Percentiles rank a stretch among this genome's conserved stretches.
Conservation (phyloP, 73 alveolate species). For the Paramecium octaurelia region DNA sequence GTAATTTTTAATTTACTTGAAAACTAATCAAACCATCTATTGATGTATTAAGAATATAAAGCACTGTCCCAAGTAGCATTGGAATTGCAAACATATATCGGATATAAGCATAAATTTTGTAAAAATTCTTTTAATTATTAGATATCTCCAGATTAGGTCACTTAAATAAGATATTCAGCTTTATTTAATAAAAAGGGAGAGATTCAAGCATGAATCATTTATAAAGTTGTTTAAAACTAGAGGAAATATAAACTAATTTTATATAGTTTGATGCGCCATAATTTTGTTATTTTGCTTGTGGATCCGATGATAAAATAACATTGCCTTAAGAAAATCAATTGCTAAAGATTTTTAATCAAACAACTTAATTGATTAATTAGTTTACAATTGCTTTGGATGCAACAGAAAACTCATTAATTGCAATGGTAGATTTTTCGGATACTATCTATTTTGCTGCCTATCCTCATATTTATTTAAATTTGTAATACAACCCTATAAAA, state of each 20-base stretch:
- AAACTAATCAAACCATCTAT: background rate
- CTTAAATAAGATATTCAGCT: background rate
- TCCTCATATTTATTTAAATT: background rate
- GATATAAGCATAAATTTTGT: background rate
- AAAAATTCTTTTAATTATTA: background rate
- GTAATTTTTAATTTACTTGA: background rate
- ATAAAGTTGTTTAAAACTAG: background rate
- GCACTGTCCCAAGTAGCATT: background rate
- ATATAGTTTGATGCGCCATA: background rate
- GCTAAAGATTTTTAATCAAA: background rate
- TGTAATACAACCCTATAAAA: background rate
- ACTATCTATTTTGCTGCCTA: background rate
- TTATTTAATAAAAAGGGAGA: background rate
- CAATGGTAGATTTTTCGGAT: background rate
- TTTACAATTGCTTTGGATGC: background rate
- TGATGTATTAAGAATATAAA: background rate
- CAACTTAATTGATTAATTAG: background rate
- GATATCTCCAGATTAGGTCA: background rate
- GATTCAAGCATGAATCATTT: background rate
- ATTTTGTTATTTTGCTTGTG: background rate
- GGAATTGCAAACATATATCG: background rate
- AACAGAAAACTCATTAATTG: background rate
- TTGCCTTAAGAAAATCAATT: background rate
- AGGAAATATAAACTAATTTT: background rate
- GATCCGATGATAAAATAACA: background rate